Percentiles rank a stretch among this genome's conserved stretches.
These are phyloP conservation scores for Liquidambar formosana DNA, from an alignment of 164 flowering plant species.

Conservation along the genomic window DNA sequence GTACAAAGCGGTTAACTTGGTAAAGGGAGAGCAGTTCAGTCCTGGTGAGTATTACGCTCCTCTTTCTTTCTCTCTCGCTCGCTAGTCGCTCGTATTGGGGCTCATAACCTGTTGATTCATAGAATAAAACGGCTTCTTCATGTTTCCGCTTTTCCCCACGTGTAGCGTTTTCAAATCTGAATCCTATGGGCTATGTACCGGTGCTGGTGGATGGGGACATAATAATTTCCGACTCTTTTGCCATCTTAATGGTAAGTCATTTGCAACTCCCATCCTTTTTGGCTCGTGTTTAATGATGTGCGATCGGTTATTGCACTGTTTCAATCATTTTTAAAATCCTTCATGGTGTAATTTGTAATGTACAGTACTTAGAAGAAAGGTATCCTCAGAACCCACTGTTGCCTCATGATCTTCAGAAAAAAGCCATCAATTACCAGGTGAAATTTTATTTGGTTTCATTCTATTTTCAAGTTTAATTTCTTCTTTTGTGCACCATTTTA, in stretches of 20 bases:
- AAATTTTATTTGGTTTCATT: background rate
- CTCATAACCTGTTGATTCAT: too few species aligned
- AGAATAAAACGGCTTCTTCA: background rate
- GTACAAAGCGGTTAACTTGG: slow-evolving; percentile 68
- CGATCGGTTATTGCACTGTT: background rate
- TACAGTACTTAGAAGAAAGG: slow-evolving; percentile 69
- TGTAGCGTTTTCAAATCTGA: slow-evolving; percentile 67
- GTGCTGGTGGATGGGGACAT: slow-evolving; percentile 70
- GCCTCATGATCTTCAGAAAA: slow-evolving; percentile 69
- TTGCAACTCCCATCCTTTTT: background rate
- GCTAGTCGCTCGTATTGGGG: too few species aligned
- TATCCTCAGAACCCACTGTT: slow-evolving; percentile 76
- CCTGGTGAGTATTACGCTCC: slow-evolving; percentile 48
- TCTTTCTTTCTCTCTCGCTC: too few species aligned
- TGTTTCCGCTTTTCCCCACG: background rate
- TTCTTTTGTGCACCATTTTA: too few species aligned
- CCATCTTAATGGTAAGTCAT: slow-evolving; percentile 67
- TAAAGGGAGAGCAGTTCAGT: slow-evolving; percentile 73
- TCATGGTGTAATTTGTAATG: background rate
- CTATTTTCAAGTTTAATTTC: background rate
- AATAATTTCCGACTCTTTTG: slow-evolving; percentile 76
- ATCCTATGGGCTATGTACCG: slow-evolving; percentile 80
- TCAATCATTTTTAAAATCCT: background rate
- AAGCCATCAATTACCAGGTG: slow-evolving; percentile 85
- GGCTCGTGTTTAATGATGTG: background rate